These are phyloP conservation scores for Aspergillus tubingensis DNA, from an alignment of 2,329 filamentous ascomycete genomes.

Conservation along the genomic window DNA sequence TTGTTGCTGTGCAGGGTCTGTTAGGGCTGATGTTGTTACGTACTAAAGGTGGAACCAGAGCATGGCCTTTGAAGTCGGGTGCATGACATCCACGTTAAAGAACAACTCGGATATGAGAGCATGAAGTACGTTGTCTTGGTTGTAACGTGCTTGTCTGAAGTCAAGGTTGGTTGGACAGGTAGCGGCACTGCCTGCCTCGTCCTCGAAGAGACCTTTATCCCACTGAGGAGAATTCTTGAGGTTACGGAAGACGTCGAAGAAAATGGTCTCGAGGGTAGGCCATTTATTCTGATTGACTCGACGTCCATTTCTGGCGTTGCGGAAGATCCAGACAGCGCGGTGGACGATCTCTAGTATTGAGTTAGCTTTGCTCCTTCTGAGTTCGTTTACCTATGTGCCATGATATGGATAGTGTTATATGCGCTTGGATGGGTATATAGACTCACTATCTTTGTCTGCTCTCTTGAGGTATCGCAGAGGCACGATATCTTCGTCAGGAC, in stretches of 20 bases:
- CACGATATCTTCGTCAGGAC: conserved; percentile 23
- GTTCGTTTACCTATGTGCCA: background rate
- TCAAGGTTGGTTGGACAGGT: background rate
- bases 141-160: conserved; percentile 12
- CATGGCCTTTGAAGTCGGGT: too few species aligned
- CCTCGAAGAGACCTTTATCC: conserved; percentile 22
- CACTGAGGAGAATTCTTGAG: conserved; percentile 27
- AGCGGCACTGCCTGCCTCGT: conserved; percentile 4
- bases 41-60: too few species aligned
- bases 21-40: too few species aligned
- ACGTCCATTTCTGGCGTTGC: conserved; percentile 19
- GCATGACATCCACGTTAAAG: conserved; percentile 16
- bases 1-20: too few species aligned
- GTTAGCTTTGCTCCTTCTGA: background rate
- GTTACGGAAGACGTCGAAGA: conserved; percentile 26
- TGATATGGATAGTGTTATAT: background rate
- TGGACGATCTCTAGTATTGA: conserved; percentile 20
- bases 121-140: conserved; percentile 28
- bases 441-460: conserved; percentile 24
- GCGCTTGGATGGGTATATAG: background rate
- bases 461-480: conserved; percentile 22
- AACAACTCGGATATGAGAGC: conserved; percentile 29
- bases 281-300: conserved; percentile 22
- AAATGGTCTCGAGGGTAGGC: conserved; percentile 27
- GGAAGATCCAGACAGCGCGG: conserved; percentile 28